Base-by-base conservation (phyloP, 176 grass and related monocot genomes). In the Raddia distichophylla region DNA sequence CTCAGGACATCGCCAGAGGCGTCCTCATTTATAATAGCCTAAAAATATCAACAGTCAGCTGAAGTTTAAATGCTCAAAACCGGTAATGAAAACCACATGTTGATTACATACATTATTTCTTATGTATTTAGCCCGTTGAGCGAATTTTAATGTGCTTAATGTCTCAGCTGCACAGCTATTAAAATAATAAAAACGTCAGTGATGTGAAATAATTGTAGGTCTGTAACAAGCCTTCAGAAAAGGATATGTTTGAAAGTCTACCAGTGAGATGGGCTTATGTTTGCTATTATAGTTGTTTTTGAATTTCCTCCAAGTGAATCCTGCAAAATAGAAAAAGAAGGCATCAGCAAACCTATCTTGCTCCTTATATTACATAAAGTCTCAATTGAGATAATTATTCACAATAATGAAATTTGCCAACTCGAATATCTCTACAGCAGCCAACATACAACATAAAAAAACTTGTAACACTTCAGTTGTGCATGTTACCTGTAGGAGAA, bases 211-310 rank as follows among this genome's bases (percentile, higher is more conserved):
- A 75, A 54, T 40, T 40, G 4, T 40, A 40, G 37, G 37, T 40
- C 17, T 16, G 44, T 12, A 40, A 48, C 0, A 78, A 43, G 19
- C 35, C 49, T 59, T 80, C 63, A 56, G 10, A 45, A 63, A 60
- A 87, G 50, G 22, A 43, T 17, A 37, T 19, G 48, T 60, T 80
- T 71, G 85, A 18, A 65, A 80, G 42, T 58, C 72, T 81, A 95
- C 96, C 96, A 93, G 88, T 75, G 84, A 69, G 96, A 91, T 84
- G 96, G 96, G 77, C 93, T 95, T 88, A 99, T 99, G 74, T 99
- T 99, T 88, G 96, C 96, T 85, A 99, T 93, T 69, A 99, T 99
- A 45, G 89, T 94, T 27, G 96, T 99, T 79, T 99, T 99, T 35
- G 96, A 99, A 82, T 99, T 99, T 42, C 93, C 96, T 83, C 96